Conservation (phyloP, 2,329 filamentous ascomycete genomes). For the Nemania sp. region DNA sequence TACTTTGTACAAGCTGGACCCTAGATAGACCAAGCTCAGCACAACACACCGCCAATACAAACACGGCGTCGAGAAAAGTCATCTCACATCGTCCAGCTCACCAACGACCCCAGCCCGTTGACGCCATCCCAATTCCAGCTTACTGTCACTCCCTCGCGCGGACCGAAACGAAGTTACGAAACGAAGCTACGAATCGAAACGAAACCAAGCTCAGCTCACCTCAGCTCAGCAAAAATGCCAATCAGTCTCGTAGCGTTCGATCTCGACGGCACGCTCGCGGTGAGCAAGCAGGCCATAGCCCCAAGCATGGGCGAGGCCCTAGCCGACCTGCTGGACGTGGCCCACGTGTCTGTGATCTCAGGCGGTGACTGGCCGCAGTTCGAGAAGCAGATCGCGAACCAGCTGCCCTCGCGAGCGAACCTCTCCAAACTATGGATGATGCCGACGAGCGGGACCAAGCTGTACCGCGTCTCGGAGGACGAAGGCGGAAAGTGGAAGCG, state of each 20-base stretch:
- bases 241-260: conserved; percentile 43
- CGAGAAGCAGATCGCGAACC: conserved; percentile 45
- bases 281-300: conserved; percentile 42
- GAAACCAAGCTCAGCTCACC: too few relatives aligned
- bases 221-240: too few relatives aligned
- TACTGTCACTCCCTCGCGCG: too few relatives aligned
- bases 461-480: conserved; percentile 45
- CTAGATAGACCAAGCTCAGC: too few relatives aligned
- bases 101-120: too few relatives aligned
- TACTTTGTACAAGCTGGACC: too few relatives aligned
- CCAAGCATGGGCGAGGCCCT: conserved; percentile 41
- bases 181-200: too few relatives aligned
- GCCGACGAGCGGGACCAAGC: conserved; percentile 47
- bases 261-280: conserved; percentile 43
- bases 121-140: too few relatives aligned
- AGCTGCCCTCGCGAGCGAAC: conserved; percentile 41
- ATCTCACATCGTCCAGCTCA: too few relatives aligned
- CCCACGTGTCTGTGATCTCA: conserved; percentile 46
- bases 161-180: too few relatives aligned
- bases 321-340: conserved; percentile 42
- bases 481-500: conserved; percentile 36
- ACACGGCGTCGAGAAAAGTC: too few relatives aligned
- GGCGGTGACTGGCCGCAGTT: conserved; percentile 48
- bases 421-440: conserved; percentile 47
- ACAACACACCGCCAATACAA: too few relatives aligned